These are phyloP conservation scores for Phytophthora hibernalis DNA, from an alignment of 352 stramenopile species.

Conservation along the genomic window DNA sequence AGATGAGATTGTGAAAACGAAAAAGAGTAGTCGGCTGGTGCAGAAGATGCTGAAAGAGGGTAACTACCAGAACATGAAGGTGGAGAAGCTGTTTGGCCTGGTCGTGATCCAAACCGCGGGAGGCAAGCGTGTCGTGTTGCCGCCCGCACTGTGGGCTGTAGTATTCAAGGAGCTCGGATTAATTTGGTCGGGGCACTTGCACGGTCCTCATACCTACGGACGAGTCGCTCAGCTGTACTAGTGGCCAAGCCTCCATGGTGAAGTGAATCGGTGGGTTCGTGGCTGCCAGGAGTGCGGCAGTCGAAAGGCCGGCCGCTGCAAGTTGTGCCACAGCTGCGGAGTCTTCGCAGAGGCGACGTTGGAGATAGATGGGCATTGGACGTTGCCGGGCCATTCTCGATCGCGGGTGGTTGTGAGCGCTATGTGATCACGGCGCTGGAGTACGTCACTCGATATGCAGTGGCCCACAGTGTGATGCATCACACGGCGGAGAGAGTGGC, in stretches of 20 bases:
- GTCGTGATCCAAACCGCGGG: background rate
- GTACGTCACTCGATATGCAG: constrained; percentile 23
- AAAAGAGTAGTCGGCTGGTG: no score
- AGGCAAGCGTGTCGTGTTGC: background rate
- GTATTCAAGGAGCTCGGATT: background rate
- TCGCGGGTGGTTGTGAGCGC: constrained; percentile 1
- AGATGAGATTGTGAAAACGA: no score
- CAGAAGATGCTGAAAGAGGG: no score
- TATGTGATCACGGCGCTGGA: constrained; percentile 14
- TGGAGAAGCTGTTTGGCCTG: background rate
- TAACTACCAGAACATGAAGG: background rate
- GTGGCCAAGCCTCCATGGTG: background rate
- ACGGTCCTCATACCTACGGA: background rate
- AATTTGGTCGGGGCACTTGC: background rate
- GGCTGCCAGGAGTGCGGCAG: no score
- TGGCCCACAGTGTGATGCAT: constrained; percentile 1
- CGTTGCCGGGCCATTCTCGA: constrained; percentile 6
- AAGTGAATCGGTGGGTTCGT: background rate
- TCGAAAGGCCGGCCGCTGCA: no score
- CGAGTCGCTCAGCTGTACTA: background rate
- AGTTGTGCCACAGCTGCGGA: background rate
- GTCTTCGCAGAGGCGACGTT: background rate
- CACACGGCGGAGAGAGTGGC: background rate
- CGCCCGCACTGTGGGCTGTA: background rate
- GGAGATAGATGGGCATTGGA: constrained; percentile 12